Evolutionary conservation across 1,284 basidiomycete species (phyloP).

Genomic region (Sporisorium sorghi): DNA sequence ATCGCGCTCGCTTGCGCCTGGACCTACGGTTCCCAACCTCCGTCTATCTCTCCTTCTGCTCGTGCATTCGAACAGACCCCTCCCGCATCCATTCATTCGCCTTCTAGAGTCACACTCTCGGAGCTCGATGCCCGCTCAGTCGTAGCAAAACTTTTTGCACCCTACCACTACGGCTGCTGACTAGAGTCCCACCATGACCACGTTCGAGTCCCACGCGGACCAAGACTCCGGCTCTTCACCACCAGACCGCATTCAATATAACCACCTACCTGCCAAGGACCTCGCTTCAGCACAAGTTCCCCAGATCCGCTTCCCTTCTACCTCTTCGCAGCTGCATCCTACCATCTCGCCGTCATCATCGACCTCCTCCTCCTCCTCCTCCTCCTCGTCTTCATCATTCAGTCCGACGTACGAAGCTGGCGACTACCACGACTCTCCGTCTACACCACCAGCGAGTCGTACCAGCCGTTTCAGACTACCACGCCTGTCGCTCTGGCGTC

Average conservation of each 20-base stretch:
- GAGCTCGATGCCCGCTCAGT: constrained; percentile 12
- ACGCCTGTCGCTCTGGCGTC: constrained; percentile 37
- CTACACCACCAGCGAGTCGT: constrained; percentile 13
- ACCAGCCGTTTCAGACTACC: constrained; percentile 26
- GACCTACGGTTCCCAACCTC: constrained; percentile 3
- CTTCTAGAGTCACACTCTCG: neutral
- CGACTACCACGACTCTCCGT: constrained; percentile 7
- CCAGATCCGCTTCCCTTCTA: constrained; percentile 16
- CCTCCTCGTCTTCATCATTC: constrained; percentile 28
- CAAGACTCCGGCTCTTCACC: neutral
- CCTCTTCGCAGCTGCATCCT: constrained; percentile 1
- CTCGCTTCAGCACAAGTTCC: neutral
- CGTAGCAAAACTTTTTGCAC: neutral
- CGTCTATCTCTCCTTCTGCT: neutral
- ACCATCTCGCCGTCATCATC: constrained; percentile 14
- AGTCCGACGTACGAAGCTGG: constrained; percentile 11
- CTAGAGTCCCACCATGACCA: constrained; percentile 15
- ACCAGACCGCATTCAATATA: constrained; percentile 17
- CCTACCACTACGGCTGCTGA: no score
- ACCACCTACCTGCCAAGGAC: constrained; percentile 6
- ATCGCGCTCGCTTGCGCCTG: neutral
- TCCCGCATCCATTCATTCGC: neutral
- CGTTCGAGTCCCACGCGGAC: neutral
- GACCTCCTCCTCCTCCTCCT: neutral
- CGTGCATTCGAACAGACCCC: neutral